Base-by-base conservation (phyloP, 2,329 filamentous ascomycete species). In the Cytospora schulzeri region DNA sequence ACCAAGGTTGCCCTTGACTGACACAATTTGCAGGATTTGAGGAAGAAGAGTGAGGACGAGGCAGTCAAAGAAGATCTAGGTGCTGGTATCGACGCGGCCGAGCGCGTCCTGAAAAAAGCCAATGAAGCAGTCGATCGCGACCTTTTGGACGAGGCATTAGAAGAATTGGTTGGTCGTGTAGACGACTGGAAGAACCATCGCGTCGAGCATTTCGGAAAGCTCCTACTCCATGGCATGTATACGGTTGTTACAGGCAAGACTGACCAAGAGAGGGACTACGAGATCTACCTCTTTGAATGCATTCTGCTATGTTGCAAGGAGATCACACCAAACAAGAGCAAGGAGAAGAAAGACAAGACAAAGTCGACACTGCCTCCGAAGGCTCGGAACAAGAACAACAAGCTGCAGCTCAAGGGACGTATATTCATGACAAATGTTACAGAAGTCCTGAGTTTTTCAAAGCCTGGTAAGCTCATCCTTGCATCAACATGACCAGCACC, bases 361-460 rank as follows among this genome's bases (percentile, higher is more conserved):
- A 80, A 80, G 63, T 83, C 83, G 0, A 80, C 79, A 2, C 79
- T 77, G 8, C 45, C 22, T 12, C 83, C 87, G 64, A 91, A 88
- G 75, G 74, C 77, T 55, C 78, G 80, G 54, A 87, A 84, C 72
- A 88, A 86, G 74, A 91, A 87, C 71, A 90, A 90, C 51, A 97
- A 94, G 77, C 83, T 98, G 67, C 93, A 97, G 77, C 84, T 99
- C 33, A 99, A 99, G 78, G 95, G 95, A 48, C 88, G 95, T 59
- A 99, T 99, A 72, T 98, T 97, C 79, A 98, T 99, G 93, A 93
- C 93, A 70, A 99, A 99, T 73, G 94, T 99, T 62, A 98, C 93
- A 48, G 92, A 97, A 75, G 89, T 97, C n/a, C 82, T 97, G 51
- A 93, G 91, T 22, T 82, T 95, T 66, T 88, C 90, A 57, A 97